Conservation (phyloP, 2,329 filamentous ascomycete species). For the Trichoderma harzianum region DNA sequence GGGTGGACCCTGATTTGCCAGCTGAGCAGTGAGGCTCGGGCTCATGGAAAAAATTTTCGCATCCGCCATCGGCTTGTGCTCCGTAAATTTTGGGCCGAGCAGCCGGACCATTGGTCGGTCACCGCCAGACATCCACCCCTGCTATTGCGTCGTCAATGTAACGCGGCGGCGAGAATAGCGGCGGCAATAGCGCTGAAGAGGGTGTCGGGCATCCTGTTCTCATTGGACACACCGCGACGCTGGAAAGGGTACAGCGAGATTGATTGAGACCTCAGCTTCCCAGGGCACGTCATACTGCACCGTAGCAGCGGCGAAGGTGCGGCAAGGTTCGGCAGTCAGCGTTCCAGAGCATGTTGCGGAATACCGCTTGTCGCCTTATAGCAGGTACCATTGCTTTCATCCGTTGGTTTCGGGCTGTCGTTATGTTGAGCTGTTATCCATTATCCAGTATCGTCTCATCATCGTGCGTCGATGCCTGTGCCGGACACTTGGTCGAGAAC, state of each 20-base stretch:
- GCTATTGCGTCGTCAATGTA: neutral
- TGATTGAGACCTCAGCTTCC: conserved; percentile 4
- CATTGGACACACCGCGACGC: conserved; percentile 16
- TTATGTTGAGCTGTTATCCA: neutral
- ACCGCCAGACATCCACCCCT: conserved; percentile 6
- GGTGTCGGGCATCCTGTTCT: conserved; percentile 9
- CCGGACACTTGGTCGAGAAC: neutral
- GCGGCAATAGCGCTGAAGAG: conserved; percentile 16
- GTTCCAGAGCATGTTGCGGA: neutral
- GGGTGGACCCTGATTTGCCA: conserved; percentile 5
- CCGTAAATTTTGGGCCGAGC: neutral
- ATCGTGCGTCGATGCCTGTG: neutral
- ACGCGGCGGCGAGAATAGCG: conserved; percentile 7
- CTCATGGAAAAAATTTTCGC: conserved; percentile 16
- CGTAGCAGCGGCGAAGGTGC: conserved; percentile 4
- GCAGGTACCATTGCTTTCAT: neutral
- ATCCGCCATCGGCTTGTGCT: conserved; percentile 2
- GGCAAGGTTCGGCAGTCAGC: conserved; percentile 8
- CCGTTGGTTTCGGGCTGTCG: neutral
- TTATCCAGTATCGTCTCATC: neutral
- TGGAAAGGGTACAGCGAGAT: conserved; percentile 10
- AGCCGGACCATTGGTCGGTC: conserved; percentile 4
- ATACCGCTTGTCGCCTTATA: neutral
- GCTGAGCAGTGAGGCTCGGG: conserved; percentile 10
- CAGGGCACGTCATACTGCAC: conserved; percentile 13